These are phyloP conservation scores for Botrytis tulipae DNA, from an alignment of 2,329 filamentous ascomycete species.

Conservation along the genomic window DNA sequence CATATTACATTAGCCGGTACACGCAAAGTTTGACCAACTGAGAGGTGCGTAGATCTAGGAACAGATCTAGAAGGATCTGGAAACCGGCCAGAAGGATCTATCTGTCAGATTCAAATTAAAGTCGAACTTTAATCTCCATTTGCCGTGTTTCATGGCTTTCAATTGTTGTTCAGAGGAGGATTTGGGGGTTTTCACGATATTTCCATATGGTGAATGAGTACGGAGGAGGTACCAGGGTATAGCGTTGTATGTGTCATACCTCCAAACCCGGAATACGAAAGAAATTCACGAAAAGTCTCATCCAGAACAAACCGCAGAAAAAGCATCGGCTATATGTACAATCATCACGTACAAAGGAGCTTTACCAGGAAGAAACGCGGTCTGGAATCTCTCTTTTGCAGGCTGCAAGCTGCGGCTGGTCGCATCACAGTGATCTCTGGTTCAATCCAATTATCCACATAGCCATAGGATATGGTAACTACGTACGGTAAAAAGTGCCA, in stretches of 20 bases:
- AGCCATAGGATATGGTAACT: not conserved
- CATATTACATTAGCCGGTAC: not conserved
- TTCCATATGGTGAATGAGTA: not conserved
- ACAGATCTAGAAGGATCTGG: constrained; percentile 17
- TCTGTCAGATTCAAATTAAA: constrained; percentile 2
- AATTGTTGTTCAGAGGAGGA: not conserved
- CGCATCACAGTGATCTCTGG: not conserved
- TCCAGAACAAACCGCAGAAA: not conserved
- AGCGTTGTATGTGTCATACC: not conserved
- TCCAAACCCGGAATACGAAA: not conserved
- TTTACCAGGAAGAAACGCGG: not conserved
- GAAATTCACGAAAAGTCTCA: not conserved
- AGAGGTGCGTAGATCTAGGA: constrained; percentile 2
- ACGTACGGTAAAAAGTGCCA: not conserved
- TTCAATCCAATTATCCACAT: not conserved
- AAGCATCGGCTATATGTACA: not conserved
- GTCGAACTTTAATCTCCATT: not conserved
- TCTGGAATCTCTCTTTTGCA: not conserved
- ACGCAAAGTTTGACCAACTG: constrained; percentile 6
- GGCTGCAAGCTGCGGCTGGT: not conserved
- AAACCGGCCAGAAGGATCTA: constrained; percentile 6
- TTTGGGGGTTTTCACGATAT: not conserved
- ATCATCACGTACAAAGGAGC: not conserved
- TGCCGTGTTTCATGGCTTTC: not conserved
- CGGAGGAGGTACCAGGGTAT: not conserved